Evolutionary conservation across 2,329 filamentous ascomycete genomes (phyloP).

Genomic region (Fusarium sp.): DNA sequence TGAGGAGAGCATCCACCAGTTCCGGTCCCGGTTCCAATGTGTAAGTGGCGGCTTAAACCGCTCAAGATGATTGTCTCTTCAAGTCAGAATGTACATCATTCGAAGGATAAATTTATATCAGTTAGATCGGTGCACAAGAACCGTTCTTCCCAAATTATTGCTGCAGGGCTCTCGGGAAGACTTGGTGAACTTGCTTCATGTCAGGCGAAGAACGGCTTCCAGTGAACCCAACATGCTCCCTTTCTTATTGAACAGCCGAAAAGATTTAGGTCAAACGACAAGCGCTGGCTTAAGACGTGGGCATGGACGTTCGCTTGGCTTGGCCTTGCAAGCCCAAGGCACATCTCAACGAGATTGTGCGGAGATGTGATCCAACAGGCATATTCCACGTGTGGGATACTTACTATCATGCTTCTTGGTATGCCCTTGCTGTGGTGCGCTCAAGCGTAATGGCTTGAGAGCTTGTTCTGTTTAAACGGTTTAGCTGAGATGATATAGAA

Average conservation of each 20-base stretch:
- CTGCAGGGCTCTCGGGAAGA: constrained; percentile 11
- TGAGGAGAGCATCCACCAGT: not conserved
- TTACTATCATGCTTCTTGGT: not conserved
- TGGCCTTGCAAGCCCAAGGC: not conserved
- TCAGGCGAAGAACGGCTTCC: constrained; percentile 7
- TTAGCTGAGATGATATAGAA: not conserved
- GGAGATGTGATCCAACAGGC: constrained; percentile 7
- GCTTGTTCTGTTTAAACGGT: not conserved
- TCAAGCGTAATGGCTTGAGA: not conserved
- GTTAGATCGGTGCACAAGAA: not conserved
- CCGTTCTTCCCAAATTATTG: constrained; percentile 8
- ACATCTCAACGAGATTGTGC: constrained; percentile 1
- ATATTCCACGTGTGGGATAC: not conserved
- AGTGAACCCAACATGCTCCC: not conserved
- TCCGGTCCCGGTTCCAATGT: constrained; percentile 1
- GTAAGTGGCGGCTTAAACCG: not conserved
- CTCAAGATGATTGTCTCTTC: not conserved
- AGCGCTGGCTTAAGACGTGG: not conserved
- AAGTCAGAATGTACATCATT: not conserved
- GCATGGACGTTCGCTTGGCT: not conserved
- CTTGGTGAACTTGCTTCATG: constrained; percentile 3
- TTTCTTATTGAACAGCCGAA: not conserved
- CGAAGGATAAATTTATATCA: not conserved
- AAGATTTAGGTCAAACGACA: not conserved
- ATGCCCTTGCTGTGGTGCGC: not conserved